Base-by-base conservation (phyloP, 139 green algal genomes). In the Chlamydomonas schloesseri region DNA sequence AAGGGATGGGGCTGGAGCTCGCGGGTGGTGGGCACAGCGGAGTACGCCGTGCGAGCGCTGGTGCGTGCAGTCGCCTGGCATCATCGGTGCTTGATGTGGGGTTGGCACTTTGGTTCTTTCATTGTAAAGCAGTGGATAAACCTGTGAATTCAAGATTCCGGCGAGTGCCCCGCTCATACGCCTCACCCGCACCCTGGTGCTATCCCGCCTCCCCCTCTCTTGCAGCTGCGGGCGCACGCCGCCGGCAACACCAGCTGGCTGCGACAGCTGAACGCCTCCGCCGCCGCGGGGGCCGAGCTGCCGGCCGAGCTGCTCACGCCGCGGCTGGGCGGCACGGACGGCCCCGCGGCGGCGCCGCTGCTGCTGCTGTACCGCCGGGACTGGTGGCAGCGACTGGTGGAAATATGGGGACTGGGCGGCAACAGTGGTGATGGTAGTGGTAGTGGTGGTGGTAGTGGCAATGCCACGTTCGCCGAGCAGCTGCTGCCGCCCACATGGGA, bases 351-450 rank as follows among this genome's bases (percentile, higher is more conserved):
- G 2, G 36, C 76, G 17, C 76, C 76, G 15, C 76, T 83, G 76
- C 76, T 83, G 76, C 76, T 83, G 5, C 15, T 64, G 26, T 83
- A 73, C 62, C 76, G 76, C 11, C 76, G 76, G 26, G 76, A 83
- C 36, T 83, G 76, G 76, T 83, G 76, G 76, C 24, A 28, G 37
- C 31, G 31, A 0, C 60, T 83, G 76, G 36, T 47, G 34, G 58
- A 34, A 2, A 23, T 28, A 14, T 0, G 42, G 42, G 42, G 42
- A 5, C 42, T 5, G 8, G 42, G 6, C 42, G 42, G 8, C 8
- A 50, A 50, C 42, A 50, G 42, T 8, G 8, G 42, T 50, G n/a
- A n/a, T n/a, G n/a, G n/a, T n/a, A n/a, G n/a, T n/a, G n/a, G n/a
- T n/a, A n/a, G n/a, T 57, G 28, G 37, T 9, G n/a, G 20, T 6